Evolutionary conservation across 306 rosid genomes (phyloP), one percentile per base, ranked within the genome.

Genomic region (Rubus idaeus): DNA sequence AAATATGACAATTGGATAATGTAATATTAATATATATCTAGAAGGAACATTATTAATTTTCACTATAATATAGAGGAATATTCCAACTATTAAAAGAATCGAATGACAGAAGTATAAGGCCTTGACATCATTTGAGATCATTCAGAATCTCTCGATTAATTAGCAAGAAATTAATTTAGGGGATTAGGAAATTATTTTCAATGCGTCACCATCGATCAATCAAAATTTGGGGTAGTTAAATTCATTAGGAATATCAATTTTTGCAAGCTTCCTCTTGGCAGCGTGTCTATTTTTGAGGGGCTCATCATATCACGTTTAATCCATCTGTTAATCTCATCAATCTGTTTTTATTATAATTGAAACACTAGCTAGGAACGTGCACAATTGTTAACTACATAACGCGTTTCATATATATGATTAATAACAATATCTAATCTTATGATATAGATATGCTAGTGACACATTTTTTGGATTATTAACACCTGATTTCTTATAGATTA

Each of bases 121-220:
- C 60, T 58, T 60, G 26, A 50, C 11, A 49, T 47, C 56, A 35
- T 11, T 20, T 30, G 21, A 65, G 70, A 53, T 73, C 60, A 66
- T 56, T 65, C 64, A 18, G 17, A 20, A 52, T 44, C 53, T 68
- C 45, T 39, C n/a, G 14, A 52, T 26, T 45, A 40, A 10, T 21
- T 75, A 76, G 52, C 30, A 42, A 42, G 50, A 35, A 21, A 9
- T 69, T 58, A 21, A 9, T 69, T 58, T 41, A 68, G 44, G 51
- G 72, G 77, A 11, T 21, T 20, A 61, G 50, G 20, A 71, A 11
- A 17, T 55, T 17, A 65, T 66, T 79, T 57, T 68, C 47, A 30
- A 8, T 17, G 75, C 13, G 70, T 80, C 83, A 21, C 18, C 47
- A 17, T 80, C 83, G 68, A 58, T 47, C 83, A 75, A 58, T 47